Percentiles rank a stretch among this genome's conserved stretches.
Evolutionary conservation across 1,139 yeast genomes (phyloP).

Genomic region (Geotrichum europaeum): DNA sequence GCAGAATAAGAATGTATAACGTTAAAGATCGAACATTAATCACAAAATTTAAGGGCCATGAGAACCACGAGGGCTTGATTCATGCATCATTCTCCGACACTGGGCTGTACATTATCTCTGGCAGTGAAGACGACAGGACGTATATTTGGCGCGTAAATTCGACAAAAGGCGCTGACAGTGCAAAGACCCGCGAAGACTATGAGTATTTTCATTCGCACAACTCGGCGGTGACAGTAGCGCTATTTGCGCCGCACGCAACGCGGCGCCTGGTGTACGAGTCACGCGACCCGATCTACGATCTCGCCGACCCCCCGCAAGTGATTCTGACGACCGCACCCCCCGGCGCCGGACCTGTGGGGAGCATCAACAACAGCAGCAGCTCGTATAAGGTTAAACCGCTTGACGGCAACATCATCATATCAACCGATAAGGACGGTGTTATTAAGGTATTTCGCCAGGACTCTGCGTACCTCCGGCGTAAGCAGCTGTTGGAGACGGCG

Average conservation of each 20-base stretch:
- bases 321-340: not conserved
- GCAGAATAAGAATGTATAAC: slow-evolving; percentile 63
- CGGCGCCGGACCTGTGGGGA: not conserved
- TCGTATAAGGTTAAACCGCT: slow-evolving; percentile 15
- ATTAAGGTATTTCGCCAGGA: slow-evolving; percentile 80
- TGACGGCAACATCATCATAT: slow-evolving; percentile 51
- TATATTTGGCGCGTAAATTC: slow-evolving; percentile 53
- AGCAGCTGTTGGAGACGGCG: slow-evolving; percentile 8
- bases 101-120: slow-evolving; percentile 38
- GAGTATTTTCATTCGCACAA: slow-evolving; percentile 75
- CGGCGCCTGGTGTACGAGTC: slow-evolving; percentile 60
- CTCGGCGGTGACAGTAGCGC: slow-evolving; percentile 65
- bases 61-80: slow-evolving; percentile 65
- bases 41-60: slow-evolving; percentile 66
- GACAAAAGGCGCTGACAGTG: slow-evolving; percentile 14
- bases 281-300: slow-evolving; percentile 71
- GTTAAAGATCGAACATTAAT: slow-evolving; percentile 52
- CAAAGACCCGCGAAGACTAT: slow-evolving; percentile 32
- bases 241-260: slow-evolving; percentile 74
- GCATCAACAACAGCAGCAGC: not conserved
- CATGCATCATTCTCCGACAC: slow-evolving; percentile 61
- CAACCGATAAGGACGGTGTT: slow-evolving; percentile 68
- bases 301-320: slow-evolving; percentile 35
- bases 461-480: slow-evolving; percentile 42
- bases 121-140: slow-evolving; percentile 44